Evolutionary conservation across 177 flowering plant genomes (phyloP), one percentile per base, ranked within the genome.

Genomic region (Vitis hybrid): DNA sequence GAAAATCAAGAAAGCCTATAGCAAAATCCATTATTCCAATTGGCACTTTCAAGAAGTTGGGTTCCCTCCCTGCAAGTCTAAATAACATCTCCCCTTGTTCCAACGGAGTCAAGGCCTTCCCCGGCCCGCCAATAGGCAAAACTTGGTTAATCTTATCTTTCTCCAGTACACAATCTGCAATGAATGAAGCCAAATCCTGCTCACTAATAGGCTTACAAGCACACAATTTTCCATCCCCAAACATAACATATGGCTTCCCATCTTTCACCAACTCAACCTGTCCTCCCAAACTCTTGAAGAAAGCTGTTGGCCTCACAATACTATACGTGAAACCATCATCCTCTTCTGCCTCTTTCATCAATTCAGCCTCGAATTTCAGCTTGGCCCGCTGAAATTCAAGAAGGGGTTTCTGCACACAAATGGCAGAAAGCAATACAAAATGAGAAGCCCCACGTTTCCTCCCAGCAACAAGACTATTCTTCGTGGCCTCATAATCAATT

Each of bases 151-250:
- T 82, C 80, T 86, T 87, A 66, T 89, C 90, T 67, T 86, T 83
- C 54, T 78, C 77, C 79, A 90, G 67, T 55, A 94, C 90, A 72
- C 97, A 94, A 76, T 94, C 92, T 1, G 86, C 83, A 3, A 94
- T 90, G 56, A 92, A 94, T 0, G 92, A 83, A 30, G 97, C 98
- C 75, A 92, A 85, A 79, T 94, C 97, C 51, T 79, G 82, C 83
- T 94, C 98, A 21, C 98, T 94, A 15, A 94, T 94, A 1, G 97
- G 97, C 78, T 94, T 94, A 66, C 97, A 94, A 27, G 97, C 94
- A 71, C 97, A 91, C 64, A 94, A 73, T 58, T 81, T 87, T 19
- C 98, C 98, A 78, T 92, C 97, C 16, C 98, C 98, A 83, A 92
- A 94, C 97, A 92, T 92, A 67, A 94, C 97, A 80, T 88, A 94